Evolutionary conservation across 163 green algal genomes (phyloP), one percentile per base, ranked within the genome.

Genomic region (Chloromonas sp.): DNA sequence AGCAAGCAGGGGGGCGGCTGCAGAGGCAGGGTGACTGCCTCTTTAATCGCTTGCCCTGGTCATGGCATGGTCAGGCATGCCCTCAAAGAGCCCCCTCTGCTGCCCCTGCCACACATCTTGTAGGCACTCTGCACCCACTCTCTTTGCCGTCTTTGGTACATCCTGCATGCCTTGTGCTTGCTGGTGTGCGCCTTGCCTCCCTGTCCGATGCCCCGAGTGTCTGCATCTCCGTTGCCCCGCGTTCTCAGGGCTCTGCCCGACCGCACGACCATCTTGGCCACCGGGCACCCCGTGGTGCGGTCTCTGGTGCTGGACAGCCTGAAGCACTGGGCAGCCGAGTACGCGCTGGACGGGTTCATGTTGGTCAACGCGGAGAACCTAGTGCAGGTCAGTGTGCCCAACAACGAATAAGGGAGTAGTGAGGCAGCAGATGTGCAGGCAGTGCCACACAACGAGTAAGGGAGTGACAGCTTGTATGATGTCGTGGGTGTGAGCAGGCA

Each of bases 281-380:
- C 88, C 81, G 94, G 94, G 0, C 91, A 96, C 83, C 89, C 92
- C 2, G 88, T 90, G 58, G 91, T 95, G 76, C 92, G 91, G 14
- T 60, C 87, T 58, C 89, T 96, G 82, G 86, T 97, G 14, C 58
- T 96, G 81, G 89, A 91, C 66, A 87, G 87, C 57, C 85, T 97
- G 82, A 89, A 88, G 0, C 91, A 94, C 89, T 97, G 94, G 95
- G 91, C 91, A 0, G 15, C 62, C 14, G 91, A 97, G 82, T 97
- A 95, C 87, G 86, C 90, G 0, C 86, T 98, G 71, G 94, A 97
- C 79, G 95, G 95, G 84, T 97, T 98, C 85, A 87, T 89, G 76
- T 92, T 98, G 60, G 81, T 94, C 58, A 95, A 96, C 60, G 95
- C 95, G 0, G 95, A 98, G 86, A 96, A 95, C 85, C 90, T 98